Evolutionary conservation across 2,329 filamentous ascomycete species (phyloP).

Genomic region (Calonectria pauciramosa): DNA sequence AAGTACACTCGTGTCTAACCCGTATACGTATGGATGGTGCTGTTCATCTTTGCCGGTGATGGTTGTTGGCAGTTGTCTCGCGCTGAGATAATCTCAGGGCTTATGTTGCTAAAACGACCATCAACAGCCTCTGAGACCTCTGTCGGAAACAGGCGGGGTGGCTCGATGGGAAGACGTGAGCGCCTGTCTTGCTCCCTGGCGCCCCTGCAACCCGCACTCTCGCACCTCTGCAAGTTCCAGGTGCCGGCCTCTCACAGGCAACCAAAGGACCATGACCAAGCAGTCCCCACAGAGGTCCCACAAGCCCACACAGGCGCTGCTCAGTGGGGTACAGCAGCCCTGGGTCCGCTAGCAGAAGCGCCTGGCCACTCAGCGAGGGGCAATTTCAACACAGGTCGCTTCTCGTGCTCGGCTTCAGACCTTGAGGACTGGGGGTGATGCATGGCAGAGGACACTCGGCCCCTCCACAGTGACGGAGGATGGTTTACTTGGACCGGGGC

Average conservation of each 20-base stretch:
- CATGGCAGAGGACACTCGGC: conserved; percentile 6
- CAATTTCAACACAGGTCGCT: conserved; percentile 39
- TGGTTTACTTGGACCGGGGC: neutral
- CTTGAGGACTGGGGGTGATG: neutral
- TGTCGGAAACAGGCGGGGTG: neutral
- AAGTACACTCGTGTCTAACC: neutral
- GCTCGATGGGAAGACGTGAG: neutral
- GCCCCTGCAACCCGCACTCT: conserved; percentile 26
- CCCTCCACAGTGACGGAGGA: conserved; percentile 12
- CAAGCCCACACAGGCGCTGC: conserved; percentile 32
- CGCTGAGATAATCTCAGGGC: neutral
- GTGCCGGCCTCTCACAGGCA: conserved; percentile 36
- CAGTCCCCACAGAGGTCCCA: conserved; percentile 34
- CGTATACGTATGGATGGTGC: neutral
- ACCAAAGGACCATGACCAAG: conserved; percentile 43
- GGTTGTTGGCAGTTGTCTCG: neutral
- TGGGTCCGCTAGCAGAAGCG: conserved; percentile 31
- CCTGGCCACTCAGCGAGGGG: conserved; percentile 35
- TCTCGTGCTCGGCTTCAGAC: conserved; percentile 4
- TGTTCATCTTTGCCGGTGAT: neutral
- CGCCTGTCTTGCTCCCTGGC: neutral
- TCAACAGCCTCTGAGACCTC: neutral
- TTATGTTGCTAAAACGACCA: neutral
- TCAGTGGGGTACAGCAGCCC: conserved; percentile 4
- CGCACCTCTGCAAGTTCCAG: neutral